These are phyloP conservation scores for Lumnitzera racemosa DNA, from an alignment of 345 rosid species.

Conservation along the genomic window DNA sequence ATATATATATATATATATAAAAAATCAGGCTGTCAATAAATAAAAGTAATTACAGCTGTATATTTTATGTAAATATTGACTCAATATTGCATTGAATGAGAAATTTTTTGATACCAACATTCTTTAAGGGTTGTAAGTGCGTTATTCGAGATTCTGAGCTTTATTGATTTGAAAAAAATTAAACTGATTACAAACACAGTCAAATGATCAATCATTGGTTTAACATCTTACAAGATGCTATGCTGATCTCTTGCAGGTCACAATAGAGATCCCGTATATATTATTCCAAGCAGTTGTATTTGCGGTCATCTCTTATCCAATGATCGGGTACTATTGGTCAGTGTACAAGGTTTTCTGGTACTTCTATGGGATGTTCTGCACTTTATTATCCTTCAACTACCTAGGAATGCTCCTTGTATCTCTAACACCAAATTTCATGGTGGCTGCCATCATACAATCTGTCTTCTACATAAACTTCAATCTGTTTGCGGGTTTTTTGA, in stretches of 20 bases:
- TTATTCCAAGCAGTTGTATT: slow-evolving; percentile 33
- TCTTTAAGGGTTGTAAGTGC: no score
- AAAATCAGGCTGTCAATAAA: no score
- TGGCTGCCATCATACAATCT: slow-evolving; percentile 43
- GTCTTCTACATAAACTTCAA: slow-evolving; percentile 32
- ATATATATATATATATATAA: no score
- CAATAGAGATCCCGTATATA: slow-evolving; percentile 63
- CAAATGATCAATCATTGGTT: no score
- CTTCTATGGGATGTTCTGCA: slow-evolving; percentile 52
- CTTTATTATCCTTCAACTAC: slow-evolving; percentile 46
- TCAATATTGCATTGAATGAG: no score
- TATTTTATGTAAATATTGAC: no score
- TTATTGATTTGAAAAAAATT: no score
- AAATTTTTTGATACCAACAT: no score
- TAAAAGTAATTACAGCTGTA: no score
- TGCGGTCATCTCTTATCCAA: slow-evolving; percentile 46
- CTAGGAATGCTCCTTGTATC: slow-evolving; percentile 59
- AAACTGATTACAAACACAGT: no score
- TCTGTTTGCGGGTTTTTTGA: slow-evolving; percentile 62
- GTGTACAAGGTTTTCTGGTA: slow-evolving; percentile 54
- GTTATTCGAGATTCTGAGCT: no score
- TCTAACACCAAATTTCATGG: slow-evolving; percentile 51
- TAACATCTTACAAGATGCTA: no score
- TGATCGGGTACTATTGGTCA: slow-evolving; percentile 56
- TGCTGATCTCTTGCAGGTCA: slow-evolving; percentile 32